Conservation (phyloP, 257 asterid species). For the Solanum rostratum region DNA sequence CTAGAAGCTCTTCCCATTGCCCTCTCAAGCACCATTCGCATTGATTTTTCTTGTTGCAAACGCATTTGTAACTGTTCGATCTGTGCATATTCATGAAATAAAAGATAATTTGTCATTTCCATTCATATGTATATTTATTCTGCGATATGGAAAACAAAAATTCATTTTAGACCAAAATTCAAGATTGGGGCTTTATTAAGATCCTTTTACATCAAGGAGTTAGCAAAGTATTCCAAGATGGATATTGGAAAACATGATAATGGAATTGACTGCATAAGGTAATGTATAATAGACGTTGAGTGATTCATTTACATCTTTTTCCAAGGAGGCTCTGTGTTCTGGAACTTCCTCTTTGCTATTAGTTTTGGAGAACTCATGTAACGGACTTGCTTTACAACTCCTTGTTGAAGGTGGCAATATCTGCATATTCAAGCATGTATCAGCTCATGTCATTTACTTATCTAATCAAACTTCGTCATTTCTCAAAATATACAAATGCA, state of each 20-base stretch:
- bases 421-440: constrained; percentile 16
- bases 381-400: constrained; percentile 29
- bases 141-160: background rate
- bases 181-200: background rate
- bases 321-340: constrained; percentile 37
- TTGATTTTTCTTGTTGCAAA: constrained; percentile 47
- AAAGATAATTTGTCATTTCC: background rate
- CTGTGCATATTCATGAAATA: constrained; percentile 12
- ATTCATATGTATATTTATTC: background rate
- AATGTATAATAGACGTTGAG: background rate
- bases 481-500: background rate
- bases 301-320: constrained; percentile 30
- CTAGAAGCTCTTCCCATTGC: constrained; percentile 66
- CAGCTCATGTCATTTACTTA: background rate
- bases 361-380: constrained; percentile 12
- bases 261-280: background rate
- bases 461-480: background rate
- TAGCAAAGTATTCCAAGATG: background rate
- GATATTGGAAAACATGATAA: background rate
- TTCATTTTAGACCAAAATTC: background rate
- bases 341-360: constrained; percentile 17
- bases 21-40: constrained; percentile 52
- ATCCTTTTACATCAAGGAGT: background rate
- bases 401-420: constrained; percentile 15
- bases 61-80: constrained; percentile 40